Conservation (phyloP, 257 asterid species). For the Solanum corneliomulleri region DNA sequence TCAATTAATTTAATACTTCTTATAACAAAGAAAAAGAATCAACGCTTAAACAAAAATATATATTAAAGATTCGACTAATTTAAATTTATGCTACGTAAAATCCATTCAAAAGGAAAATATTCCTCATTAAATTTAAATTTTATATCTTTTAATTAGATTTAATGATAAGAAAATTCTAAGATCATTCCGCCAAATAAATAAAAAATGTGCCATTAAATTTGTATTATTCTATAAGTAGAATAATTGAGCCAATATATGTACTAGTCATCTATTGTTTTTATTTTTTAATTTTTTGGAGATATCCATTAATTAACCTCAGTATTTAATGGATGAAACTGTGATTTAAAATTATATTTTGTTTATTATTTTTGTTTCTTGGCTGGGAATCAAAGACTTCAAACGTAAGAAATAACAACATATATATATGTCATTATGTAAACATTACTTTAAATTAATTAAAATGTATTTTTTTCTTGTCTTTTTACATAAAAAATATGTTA, state of each 20-base stretch:
- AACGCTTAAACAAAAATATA: too few species aligned
- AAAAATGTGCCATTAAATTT: not conserved
- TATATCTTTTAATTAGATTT: not conserved
- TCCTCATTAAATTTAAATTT: too few species aligned
- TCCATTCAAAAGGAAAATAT: too few species aligned
- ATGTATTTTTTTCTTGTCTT: not conserved
- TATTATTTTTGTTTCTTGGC: not conserved
- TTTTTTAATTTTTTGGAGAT: not conserved
- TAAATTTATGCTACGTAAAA: too few species aligned
- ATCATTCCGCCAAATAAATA: too few species aligned
- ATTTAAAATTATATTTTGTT: not conserved
- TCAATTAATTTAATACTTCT: not conserved
- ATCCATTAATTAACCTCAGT: not conserved
- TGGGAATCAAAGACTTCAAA: not conserved
- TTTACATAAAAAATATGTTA: not conserved
- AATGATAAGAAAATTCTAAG: rapidly evolving
- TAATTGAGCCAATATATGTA: not conserved
- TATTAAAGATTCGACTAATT: too few species aligned
- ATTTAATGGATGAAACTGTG: not conserved
- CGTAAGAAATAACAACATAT: not conserved
- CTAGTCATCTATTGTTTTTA: not conserved
- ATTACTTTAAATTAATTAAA: not conserved
- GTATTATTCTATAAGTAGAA: not conserved
- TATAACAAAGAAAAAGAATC: too few species aligned
- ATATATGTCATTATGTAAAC: not conserved